Base-by-base conservation (phyloP, 768 basidiomycete genomes). In the Xerocomellus chrysenteron region DNA sequence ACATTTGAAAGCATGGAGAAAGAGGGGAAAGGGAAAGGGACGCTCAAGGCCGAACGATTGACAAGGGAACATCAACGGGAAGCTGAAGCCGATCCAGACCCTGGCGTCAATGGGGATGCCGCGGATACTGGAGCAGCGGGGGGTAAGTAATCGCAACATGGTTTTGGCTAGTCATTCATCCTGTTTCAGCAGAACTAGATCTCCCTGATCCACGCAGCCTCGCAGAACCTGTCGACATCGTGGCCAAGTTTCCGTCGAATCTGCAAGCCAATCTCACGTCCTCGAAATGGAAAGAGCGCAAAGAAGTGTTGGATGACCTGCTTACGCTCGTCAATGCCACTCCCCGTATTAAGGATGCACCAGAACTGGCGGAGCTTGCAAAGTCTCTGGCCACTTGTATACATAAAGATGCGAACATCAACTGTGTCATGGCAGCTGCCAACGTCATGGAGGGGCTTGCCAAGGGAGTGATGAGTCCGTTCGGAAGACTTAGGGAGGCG, bases 221-320 rank as follows among this genome's bases (percentile, higher is more conserved):
- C 60, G 85, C 88, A 4, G 92, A 96, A 65, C 85, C 88, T 14
- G 85, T 92, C 40, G 83, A 94, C 67, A 85, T 97, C 53, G 77
- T 87, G 21, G 71, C 84, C 3, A 87, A 88, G 60, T 79, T 98
- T 42, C 90, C 97, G 0, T 69, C 83, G 3, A 86, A 86, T 54
- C 78, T 98, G 57, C 84, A 90, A 55, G 77, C 85, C 3, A 77
- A 81, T 49, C 78, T 99, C 48, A 82, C 86, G 24, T 98, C 97
- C 5, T 85, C 92, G 0, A 98, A 98, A 73, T 99, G 97, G 97
- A 98, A 99, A 68, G 97, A 99, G 62, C 84, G 93, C 40, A 94
- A 98, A 67, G 91, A 95, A 64, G 90, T 83, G 3, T 76, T 98
- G 33, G 94, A 97, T 60, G 92, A 92, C 28, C 79, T 96, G 24